A percentile compares a stretch with the other conserved stretches of the same genome.
These are phyloP conservation scores for Trypanosoma scelopori DNA, from an alignment of 208 protist species.

Conservation along the genomic window DNA sequence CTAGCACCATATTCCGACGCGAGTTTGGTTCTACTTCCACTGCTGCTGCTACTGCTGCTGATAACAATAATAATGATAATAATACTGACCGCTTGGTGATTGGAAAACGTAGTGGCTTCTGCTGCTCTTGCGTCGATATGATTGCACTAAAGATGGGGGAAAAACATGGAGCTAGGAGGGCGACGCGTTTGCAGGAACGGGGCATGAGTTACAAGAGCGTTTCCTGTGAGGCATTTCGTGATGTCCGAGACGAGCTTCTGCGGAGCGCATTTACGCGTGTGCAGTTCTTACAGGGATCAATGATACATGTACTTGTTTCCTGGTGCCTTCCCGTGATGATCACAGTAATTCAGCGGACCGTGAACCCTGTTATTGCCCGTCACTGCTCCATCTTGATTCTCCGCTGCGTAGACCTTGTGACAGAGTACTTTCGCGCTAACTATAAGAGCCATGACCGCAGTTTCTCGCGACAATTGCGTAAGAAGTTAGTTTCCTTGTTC, in stretches of 20 bases:
- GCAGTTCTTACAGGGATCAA: constrained; percentile 10
- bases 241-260: constrained; percentile 18
- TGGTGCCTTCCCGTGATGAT: constrained; percentile 51
- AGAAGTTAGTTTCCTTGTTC: constrained; percentile 6
- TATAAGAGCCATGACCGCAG: background rate
- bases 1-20: too few relatives aligned
- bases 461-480: background rate
- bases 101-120: constrained; percentile 1
- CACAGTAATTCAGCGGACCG: constrained; percentile 52
- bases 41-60: too few relatives aligned
- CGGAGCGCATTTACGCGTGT: constrained; percentile 8
- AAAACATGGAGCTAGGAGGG: background rate
- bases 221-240: background rate
- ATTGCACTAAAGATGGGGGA: background rate
- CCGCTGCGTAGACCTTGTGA: constrained; percentile 52
- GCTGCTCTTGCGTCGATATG: background rate
- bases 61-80: background rate
- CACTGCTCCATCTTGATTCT: constrained; percentile 67
- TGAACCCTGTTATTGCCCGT: constrained; percentile 68
- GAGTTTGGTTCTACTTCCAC: too few relatives aligned
- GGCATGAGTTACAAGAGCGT: background rate
- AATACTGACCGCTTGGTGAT: constrained; percentile 9
- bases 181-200: background rate
- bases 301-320: constrained; percentile 38
- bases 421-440: constrained; percentile 27